These are phyloP conservation scores for Curvularia spicifera DNA, from an alignment of 2,329 filamentous ascomycete genomes.

Conservation along the genomic window DNA sequence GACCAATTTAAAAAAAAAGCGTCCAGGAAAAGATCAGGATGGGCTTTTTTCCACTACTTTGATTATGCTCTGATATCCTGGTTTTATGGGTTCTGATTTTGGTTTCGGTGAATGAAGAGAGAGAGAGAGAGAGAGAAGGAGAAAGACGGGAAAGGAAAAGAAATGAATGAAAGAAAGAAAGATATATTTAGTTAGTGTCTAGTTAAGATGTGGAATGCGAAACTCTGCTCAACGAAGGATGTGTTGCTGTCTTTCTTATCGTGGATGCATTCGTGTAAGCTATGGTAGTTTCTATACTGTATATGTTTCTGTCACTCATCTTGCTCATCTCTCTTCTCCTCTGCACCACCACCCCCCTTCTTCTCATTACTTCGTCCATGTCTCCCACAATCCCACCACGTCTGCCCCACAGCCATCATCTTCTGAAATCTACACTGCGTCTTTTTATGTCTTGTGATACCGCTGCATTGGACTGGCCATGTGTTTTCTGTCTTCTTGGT, in stretches of 20 bases:
- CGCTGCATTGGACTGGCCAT: not conserved
- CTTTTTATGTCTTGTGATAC: not conserved
- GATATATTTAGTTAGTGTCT: not conserved
- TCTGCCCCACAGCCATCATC: not conserved
- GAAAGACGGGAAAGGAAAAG: not conserved
- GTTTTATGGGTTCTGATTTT: not conserved
- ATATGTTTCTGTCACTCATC: too few species aligned
- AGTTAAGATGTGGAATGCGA: not conserved
- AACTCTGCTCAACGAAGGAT: too few species aligned
- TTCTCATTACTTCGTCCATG: not conserved
- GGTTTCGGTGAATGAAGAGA: conserved; percentile 1
- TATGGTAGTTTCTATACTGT: too few species aligned
- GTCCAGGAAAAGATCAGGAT: conserved; percentile 18
- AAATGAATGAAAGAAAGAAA: not conserved
- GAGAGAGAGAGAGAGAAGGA: not conserved
- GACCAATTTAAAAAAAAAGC: conserved; percentile 16
- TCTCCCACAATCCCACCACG: conserved; percentile 10
- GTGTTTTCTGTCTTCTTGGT: too few species aligned
- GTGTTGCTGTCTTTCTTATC: too few species aligned
- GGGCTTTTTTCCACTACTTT: conserved; percentile 11
- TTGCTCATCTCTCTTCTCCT: too few species aligned
- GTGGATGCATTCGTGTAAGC: too few species aligned
- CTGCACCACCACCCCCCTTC: too few species aligned
- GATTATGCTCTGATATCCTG: not conserved
- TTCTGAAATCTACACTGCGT: not conserved